Conservation (phyloP, 2,329 filamentous ascomycete genomes). For the Cordyceps militaris region DNA sequence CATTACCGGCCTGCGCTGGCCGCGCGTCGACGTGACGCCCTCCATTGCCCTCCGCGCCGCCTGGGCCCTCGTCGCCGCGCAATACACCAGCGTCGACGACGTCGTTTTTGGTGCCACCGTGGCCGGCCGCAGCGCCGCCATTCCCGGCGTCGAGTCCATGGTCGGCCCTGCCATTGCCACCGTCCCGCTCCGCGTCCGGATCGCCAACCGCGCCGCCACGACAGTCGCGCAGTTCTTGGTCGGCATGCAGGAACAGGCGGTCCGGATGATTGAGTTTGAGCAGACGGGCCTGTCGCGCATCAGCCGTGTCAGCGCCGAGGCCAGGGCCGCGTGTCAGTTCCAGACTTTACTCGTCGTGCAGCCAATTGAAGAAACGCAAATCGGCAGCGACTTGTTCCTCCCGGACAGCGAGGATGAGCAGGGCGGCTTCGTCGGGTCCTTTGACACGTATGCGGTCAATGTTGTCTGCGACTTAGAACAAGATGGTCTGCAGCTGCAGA, state of each 20-base stretch:
- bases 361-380: background rate
- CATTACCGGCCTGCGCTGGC: background rate
- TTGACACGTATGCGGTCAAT: slow-evolving; percentile 3
- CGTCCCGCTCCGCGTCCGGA: slow-evolving; percentile 10
- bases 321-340: slow-evolving; percentile 16
- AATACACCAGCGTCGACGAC: slow-evolving; percentile 10
- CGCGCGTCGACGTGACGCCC: slow-evolving; percentile 6
- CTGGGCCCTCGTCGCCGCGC: slow-evolving; percentile 11
- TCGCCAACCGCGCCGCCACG: background rate
- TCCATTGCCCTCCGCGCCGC: slow-evolving; percentile 9
- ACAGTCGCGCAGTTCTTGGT: slow-evolving; percentile 15
- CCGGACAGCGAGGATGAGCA: background rate
- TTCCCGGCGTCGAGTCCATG: slow-evolving; percentile 12
- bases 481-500: slow-evolving; percentile 1
- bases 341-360: slow-evolving; percentile 18
- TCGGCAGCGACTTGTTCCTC: background rate
- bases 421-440: background rate
- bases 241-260: slow-evolving; percentile 15
- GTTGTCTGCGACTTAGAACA: slow-evolving; percentile 3
- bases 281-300: slow-evolving; percentile 14
- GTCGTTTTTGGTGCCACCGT: slow-evolving; percentile 15
- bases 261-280: slow-evolving; percentile 11
- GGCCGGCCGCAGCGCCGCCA: slow-evolving; percentile 12
- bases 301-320: slow-evolving; percentile 12
- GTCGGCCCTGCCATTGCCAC: slow-evolving; percentile 22